Percentiles rank a stretch among this genome's conserved stretches.
Conservation (phyloP, 306 rosid genomes). For the Trifolium repens region DNA sequence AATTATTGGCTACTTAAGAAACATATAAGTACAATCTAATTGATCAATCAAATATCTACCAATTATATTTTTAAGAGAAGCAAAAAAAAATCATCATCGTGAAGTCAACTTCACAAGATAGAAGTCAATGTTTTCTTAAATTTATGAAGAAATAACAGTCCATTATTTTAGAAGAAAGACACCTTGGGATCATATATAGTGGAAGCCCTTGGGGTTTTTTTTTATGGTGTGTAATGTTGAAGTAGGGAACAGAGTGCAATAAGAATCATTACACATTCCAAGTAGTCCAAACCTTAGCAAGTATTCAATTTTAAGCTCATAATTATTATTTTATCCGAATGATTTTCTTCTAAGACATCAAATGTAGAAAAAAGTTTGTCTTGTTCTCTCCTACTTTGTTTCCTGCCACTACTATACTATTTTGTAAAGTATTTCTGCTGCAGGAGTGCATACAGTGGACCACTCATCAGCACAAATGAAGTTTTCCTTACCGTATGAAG, state of each 20-base stretch:
- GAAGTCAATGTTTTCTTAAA: too few relatives aligned
- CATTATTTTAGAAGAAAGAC: slow-evolving; percentile 38
- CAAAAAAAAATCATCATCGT: too few relatives aligned
- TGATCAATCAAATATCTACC: too few relatives aligned
- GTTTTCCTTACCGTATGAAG: background rate
- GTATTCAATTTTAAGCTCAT: slow-evolving; percentile 21
- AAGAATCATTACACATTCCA: slow-evolving; percentile 87
- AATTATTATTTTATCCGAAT: too few relatives aligned
- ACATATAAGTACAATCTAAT: too few relatives aligned
- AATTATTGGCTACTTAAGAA: too few relatives aligned
- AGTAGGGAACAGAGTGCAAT: slow-evolving; percentile 90
- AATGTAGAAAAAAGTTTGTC: background rate
- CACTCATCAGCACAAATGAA: background rate
- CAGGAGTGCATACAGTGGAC: background rate
- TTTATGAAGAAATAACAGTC: background rate
- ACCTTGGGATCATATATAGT: slow-evolving; percentile 65
- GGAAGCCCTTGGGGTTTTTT: slow-evolving; percentile 45
- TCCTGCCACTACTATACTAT: background rate
- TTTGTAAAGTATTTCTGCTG: background rate
- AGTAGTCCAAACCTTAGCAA: slow-evolving; percentile 73
- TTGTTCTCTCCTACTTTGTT: background rate
- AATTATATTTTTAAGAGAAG: too few relatives aligned
- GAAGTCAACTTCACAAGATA: too few relatives aligned
- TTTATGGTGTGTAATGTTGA: too few relatives aligned
- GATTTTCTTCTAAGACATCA: too few relatives aligned